A percentile compares a stretch with the other conserved stretches of the same genome.
phyloP scores from a whole-genome alignment of 192 early-diverging fungal genomes.

The Mycoemilia scoparia region DNA sequence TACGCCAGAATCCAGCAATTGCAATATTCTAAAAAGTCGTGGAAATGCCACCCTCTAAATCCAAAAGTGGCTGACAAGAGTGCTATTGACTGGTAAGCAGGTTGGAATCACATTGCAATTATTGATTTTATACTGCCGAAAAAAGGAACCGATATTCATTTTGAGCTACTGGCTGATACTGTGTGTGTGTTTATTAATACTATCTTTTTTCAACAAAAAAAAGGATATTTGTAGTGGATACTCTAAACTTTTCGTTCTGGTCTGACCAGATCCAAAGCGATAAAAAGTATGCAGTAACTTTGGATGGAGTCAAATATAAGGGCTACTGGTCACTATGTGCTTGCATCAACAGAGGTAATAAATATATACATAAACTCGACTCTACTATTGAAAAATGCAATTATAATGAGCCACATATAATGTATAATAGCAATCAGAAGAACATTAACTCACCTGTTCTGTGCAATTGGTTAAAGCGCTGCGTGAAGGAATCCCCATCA shows the following conservation, averaged over 20 bases:
- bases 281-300: conserved; percentile 38
- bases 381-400: background rate
- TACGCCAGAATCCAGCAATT: too few relatives aligned
- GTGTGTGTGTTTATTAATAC: background rate
- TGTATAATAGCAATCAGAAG: background rate
- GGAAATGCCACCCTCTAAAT: too few relatives aligned
- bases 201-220: too few relatives aligned
- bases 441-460: background rate
- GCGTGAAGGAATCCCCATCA: conserved; percentile 39
- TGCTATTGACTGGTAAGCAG: too few relatives aligned
- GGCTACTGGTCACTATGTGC: conserved; percentile 78
- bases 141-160: too few relatives aligned
- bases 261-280: conserved; percentile 23
- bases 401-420: too few relatives aligned
- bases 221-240: conserved; percentile 72
- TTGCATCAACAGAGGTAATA: conserved; percentile 48
- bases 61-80: too few relatives aligned
- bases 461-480: conserved; percentile 19
- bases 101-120: too few relatives aligned
- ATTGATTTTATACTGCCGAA: too few relatives aligned
- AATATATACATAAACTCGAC: too few relatives aligned
- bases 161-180: too few relatives aligned
- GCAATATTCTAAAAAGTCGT: too few relatives aligned
- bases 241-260: conserved; percentile 82
- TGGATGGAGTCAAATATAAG: conserved; percentile 35